A percentile compares a stretch with the other conserved stretches of the same genome.
phyloP scores from a whole-genome alignment of 2,329 filamentous ascomycete species.

The Zalaria obscura region DNA sequence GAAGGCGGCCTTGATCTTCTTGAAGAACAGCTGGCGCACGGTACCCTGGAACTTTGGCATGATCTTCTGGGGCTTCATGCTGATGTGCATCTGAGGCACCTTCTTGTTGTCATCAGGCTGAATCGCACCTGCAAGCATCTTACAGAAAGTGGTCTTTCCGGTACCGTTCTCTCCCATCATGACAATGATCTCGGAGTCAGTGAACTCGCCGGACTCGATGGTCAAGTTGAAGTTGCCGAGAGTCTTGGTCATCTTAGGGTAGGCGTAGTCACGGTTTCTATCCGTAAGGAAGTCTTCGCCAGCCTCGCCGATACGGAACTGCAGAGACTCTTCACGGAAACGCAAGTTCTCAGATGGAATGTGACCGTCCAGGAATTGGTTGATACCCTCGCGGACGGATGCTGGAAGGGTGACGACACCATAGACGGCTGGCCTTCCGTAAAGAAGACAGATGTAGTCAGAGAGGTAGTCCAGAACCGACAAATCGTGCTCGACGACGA shows the following conservation, averaged over 20 bases:
- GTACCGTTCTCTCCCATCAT: constrained; percentile 99
- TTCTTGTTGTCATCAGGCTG: constrained; percentile 71
- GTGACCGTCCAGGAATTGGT: constrained; percentile 96
- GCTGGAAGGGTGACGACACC: constrained; percentile 93
- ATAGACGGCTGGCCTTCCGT: constrained; percentile 88
- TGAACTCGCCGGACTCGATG: constrained; percentile 76
- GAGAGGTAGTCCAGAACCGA: constrained; percentile 97
- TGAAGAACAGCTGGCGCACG: constrained; percentile 96
- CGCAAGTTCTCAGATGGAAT: constrained; percentile 97
- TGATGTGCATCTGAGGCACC: constrained; percentile 90
- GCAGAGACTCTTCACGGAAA: constrained; percentile 92
- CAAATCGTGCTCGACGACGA: constrained; percentile 98
- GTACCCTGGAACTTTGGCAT: constrained; percentile 97
- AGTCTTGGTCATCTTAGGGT: constrained; percentile 86
- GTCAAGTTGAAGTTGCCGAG: constrained; percentile 75
- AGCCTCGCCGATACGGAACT: constrained; percentile 85
- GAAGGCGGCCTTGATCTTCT: constrained; percentile 97
- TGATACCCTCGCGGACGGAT: constrained; percentile 97
- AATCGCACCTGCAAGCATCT: constrained; percentile 80
- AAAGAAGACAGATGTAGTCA: constrained; percentile 94
- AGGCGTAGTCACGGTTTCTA: constrained; percentile 70
- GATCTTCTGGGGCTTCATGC: constrained; percentile 99
- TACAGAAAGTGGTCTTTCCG: constrained; percentile 98
- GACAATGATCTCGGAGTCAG: constrained; percentile 95
- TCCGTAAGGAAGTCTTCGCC: constrained; percentile 79